Conservation (phyloP, 2,329 filamentous ascomycete genomes). For the Didymella pinodella region DNA sequence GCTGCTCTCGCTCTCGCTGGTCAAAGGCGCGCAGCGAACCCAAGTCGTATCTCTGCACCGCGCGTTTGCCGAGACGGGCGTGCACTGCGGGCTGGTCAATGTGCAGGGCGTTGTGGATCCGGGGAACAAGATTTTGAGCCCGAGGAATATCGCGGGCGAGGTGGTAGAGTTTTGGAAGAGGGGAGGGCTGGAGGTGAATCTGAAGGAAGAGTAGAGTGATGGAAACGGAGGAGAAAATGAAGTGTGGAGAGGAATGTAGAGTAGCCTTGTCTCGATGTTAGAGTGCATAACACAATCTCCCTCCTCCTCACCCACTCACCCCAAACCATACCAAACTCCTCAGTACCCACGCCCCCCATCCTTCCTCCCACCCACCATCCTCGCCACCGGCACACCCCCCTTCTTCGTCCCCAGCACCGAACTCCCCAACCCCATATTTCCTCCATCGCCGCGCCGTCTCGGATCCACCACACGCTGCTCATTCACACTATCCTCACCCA, state of each 20-base stretch:
- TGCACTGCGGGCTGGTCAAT: slow-evolving; percentile 59
- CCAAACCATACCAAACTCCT: too few relatives aligned
- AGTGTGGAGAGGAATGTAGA: too few relatives aligned
- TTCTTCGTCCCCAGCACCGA: slow-evolving; percentile 30
- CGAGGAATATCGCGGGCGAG: slow-evolving; percentile 56
- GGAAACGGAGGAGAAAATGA: too few relatives aligned
- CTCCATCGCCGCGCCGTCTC: not conserved
- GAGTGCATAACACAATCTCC: too few relatives aligned
- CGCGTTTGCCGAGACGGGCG: slow-evolving; percentile 52
- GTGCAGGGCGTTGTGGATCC: slow-evolving; percentile 56
- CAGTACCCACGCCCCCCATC: not conserved
- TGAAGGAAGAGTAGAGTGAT: slow-evolving; percentile 32
- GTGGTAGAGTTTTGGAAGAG: slow-evolving; percentile 55
- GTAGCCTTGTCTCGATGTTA: too few relatives aligned
- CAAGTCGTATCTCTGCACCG: slow-evolving; percentile 56
- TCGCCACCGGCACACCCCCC: slow-evolving; percentile 31
- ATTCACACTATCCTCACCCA: too few relatives aligned
- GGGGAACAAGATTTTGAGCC: slow-evolving; percentile 54
- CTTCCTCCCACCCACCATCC: slow-evolving; percentile 30
- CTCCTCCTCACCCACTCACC: not conserved
- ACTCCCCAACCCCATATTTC: slow-evolving; percentile 16
- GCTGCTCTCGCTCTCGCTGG: slow-evolving; percentile 59
- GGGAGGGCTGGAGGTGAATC: slow-evolving; percentile 52
- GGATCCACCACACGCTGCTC: not conserved
- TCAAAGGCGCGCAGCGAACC: slow-evolving; percentile 62